These are phyloP conservation scores for Cryptococcus amylolentus DNA, from an alignment of 1,284 basidiomycete genomes.

Conservation along the genomic window DNA sequence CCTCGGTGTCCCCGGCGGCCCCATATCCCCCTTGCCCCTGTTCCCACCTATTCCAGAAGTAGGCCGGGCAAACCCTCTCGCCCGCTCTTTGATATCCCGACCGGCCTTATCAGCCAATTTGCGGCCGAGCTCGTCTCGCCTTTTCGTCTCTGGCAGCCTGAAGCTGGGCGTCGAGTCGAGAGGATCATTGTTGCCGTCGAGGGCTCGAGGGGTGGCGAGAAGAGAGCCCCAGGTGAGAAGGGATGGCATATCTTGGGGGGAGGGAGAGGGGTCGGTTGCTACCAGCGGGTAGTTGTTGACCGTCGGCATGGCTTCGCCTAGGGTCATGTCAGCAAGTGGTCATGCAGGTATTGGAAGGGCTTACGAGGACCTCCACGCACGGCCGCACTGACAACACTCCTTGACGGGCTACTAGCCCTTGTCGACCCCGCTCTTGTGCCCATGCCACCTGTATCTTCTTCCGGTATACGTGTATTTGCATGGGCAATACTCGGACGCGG, in stretches of 20 bases:
- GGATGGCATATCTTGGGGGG: constrained; percentile 75
- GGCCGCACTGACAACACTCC: constrained; percentile 81
- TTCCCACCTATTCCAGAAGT: constrained; percentile 9
- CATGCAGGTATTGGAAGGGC: constrained; percentile 10
- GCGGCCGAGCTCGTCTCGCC: constrained; percentile 72
- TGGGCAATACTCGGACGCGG: constrained; percentile 62
- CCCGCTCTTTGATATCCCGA: constrained; percentile 45
- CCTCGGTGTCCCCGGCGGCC: constrained; percentile 64
- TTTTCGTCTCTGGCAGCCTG: constrained; percentile 64
- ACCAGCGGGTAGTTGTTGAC: constrained; percentile 66
- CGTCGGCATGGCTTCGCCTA: constrained; percentile 47
- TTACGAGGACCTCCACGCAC: constrained; percentile 64
- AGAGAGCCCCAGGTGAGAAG: constrained; percentile 93
- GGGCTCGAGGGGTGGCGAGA: constrained; percentile 75
- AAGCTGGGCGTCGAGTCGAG: constrained; percentile 58
- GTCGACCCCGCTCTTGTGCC: constrained; percentile 52
- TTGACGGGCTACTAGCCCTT: constrained; percentile 73
- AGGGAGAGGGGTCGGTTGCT: constrained; percentile 79
- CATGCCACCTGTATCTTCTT: constrained; percentile 53
- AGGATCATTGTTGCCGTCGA: constrained; percentile 59
- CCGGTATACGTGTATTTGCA: constrained; percentile 70
- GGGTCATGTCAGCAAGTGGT: neutral
- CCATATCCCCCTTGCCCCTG: constrained; percentile 55
- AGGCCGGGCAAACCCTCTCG: constrained; percentile 53
- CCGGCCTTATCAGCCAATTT: constrained; percentile 62